These are phyloP conservation scores for Fallopia convolvulus DNA, from an alignment of 148 eudicot species.

Conservation along the genomic window DNA sequence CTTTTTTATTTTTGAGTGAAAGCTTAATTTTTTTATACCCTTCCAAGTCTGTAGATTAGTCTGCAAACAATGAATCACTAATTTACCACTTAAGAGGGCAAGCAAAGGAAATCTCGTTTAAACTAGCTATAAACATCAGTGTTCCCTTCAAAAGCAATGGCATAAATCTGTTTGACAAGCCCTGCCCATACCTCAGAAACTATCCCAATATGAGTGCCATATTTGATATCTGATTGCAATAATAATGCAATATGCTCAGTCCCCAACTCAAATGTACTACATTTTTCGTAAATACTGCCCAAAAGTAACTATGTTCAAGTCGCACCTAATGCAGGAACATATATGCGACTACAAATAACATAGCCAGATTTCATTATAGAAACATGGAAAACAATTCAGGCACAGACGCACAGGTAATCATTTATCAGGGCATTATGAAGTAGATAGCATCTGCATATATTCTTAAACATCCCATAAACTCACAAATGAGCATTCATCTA, in stretches of 20 bases:
- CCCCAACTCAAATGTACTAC: background rate
- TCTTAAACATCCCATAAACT: background rate
- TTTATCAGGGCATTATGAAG: background rate
- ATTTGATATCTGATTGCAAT: background rate
- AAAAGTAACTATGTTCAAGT: background rate
- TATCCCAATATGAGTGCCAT: background rate
- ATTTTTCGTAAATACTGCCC: background rate
- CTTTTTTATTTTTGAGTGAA: background rate
- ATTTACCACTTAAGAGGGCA: background rate
- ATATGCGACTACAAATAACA: background rate
- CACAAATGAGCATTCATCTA: background rate
- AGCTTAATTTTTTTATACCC: background rate
- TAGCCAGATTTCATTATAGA: background rate
- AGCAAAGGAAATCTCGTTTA: background rate
- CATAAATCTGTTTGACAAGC: background rate
- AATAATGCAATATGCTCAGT: background rate
- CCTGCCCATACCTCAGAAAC: background rate
- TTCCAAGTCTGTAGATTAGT: background rate
- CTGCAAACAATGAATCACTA: background rate
- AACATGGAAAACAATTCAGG: background rate
- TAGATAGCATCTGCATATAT: background rate
- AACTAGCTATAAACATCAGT: background rate
- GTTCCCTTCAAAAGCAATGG: background rate
- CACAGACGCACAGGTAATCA: background rate
- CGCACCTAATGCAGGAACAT: background rate